Base-by-base conservation (phyloP, 441 rosid genomes). In the Gossypium laxum region DNA sequence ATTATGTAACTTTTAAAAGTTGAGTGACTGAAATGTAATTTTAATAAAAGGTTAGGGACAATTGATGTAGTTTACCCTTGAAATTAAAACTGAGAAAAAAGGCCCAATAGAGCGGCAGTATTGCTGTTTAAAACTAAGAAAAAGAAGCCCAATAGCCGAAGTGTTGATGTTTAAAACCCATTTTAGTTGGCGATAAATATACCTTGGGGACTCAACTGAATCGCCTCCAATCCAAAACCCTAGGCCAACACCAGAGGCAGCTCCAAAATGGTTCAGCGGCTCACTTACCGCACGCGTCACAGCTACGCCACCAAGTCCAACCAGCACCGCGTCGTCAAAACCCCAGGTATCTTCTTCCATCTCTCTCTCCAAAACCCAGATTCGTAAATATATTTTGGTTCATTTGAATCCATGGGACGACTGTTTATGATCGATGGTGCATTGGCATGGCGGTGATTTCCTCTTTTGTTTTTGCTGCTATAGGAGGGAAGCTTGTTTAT, bases 251-350 rank as follows among this genome's bases (percentile, higher is more conserved):
- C 11, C 32, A 32, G 30, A 6, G 63, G 19, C 41, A 0, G 22
- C 12, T 21, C 21, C 21, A 62, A 72, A 72, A 86, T 86, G 88
- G 90, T 84, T 64, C 90, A 86, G 77, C 82, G 90, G 17, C 84
- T 86, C 14, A 86, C 90, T 0, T 86, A 86, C 55, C 82, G 88
- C 68, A 75, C 75, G 65, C 80, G 86, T 70, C 90, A 86, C 64
- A 84, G 87, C 83, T 86, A 86, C 38, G 90, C 90, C 79, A 86
- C 88, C 45, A 86, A 78, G 34, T 86, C 90, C 19, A 86, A 86
- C 79, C 86, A 84, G 79, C 85, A 86, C 71, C 75, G 87, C 48
- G 71, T 86, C 30, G 89, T 84, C 73, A 86, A 86, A 65, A 84
- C 89, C 66, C 89, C 89, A 1, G 89, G 89, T 72, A 61, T 18